These are phyloP conservation scores for Draba incana DNA, from an alignment of 345 rosid genomes.

Conservation along the genomic window DNA sequence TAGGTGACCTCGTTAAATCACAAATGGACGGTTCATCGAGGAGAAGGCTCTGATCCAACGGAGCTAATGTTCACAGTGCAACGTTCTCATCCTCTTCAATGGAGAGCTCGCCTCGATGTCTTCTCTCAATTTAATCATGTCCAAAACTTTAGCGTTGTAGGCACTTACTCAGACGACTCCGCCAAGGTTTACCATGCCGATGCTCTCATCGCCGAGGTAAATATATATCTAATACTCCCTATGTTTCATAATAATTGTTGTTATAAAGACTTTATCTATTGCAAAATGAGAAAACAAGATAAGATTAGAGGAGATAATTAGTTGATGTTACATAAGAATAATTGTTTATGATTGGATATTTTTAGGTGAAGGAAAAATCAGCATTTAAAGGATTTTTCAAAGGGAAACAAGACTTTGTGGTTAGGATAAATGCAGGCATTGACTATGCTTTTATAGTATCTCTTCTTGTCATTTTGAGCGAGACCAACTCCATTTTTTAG, in stretches of 20 bases:
- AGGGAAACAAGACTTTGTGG: conserved; percentile 34
- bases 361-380: conserved; percentile 34
- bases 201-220: conserved; percentile 35
- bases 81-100: conserved; percentile 31
- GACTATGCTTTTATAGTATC: conserved; percentile 35
- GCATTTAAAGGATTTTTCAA: conserved; percentile 28
- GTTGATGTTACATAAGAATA: neutral
- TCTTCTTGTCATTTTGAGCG: conserved; percentile 36
- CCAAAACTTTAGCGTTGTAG: conserved; percentile 29
- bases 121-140: conserved; percentile 21
- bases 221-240: neutral
- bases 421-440: conserved; percentile 29
- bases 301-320: neutral
- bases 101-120: conserved; percentile 38
- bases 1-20: conserved; percentile 28
- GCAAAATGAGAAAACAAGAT: neutral
- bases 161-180: conserved; percentile 36
- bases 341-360: neutral
- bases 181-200: conserved; percentile 18
- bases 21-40: conserved; percentile 36
- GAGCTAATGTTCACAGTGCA: conserved; percentile 38
- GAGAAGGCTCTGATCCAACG: conserved; percentile 37
- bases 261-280: neutral
- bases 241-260: no score
- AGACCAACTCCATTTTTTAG: conserved; percentile 35